Conservation (phyloP, 2,329 filamentous ascomycete species). For the Ophiostoma quercus region DNA sequence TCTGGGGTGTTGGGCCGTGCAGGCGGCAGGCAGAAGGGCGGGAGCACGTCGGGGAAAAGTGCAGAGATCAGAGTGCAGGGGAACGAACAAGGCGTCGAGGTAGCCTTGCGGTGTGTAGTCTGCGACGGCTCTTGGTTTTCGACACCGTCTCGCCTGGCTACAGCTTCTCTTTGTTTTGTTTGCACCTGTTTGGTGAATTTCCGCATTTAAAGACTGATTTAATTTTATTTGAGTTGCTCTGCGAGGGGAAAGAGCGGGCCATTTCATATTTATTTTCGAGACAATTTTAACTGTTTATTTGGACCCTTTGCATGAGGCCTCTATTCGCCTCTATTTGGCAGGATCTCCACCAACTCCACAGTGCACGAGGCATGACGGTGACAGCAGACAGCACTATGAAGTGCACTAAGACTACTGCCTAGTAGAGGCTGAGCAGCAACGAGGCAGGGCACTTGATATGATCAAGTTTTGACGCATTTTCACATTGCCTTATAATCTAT, state of each 20-base stretch:
- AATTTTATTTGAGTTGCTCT: neutral
- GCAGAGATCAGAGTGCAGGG: too few species aligned
- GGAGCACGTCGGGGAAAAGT: neutral
- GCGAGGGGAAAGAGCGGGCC: neutral
- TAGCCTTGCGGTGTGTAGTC: conserved; percentile 6
- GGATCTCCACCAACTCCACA: neutral
- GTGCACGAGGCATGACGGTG: neutral
- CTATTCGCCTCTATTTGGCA: neutral
- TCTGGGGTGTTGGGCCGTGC: neutral
- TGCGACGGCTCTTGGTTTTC: neutral
- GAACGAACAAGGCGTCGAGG: neutral
- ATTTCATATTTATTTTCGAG: neutral
- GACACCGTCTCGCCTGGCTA: neutral
- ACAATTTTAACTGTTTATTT: neutral
- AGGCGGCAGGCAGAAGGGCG: neutral
- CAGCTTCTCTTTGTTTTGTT: neutral
- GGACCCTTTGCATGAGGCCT: conserved; percentile 6
- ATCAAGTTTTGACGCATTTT: too few species aligned
- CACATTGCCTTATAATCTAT: neutral
- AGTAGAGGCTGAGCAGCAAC: neutral
- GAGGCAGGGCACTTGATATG: neutral
- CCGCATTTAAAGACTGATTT: neutral
- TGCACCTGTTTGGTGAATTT: conserved; percentile 12
- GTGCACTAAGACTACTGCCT: neutral
- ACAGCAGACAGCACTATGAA: neutral